A percentile compares a stretch with the other conserved stretches of the same genome.
phyloP scores from a whole-genome alignment of 2,329 filamentous ascomycete species.

The Lasiodiplodia citricola region DNA sequence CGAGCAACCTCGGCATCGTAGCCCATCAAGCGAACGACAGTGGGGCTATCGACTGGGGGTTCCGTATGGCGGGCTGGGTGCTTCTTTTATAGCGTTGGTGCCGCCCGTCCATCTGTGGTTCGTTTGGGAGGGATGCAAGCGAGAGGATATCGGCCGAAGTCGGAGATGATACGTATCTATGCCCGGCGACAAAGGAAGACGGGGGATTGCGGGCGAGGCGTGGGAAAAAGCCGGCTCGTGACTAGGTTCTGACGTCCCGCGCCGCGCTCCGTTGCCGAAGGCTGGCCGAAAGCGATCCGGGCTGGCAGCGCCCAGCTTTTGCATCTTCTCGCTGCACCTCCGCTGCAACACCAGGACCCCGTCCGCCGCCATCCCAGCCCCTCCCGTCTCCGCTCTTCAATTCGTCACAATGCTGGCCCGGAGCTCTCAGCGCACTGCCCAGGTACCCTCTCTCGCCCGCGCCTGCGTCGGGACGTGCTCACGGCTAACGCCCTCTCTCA shows the following conservation, averaged over 20 bases:
- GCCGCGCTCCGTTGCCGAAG: conserved; percentile 25
- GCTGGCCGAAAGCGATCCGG: conserved; percentile 26
- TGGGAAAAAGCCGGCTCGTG: conserved; percentile 1
- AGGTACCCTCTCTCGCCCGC: conserved; percentile 42
- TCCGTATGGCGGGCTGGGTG: too few relatives aligned
- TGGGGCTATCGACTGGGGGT: too few relatives aligned
- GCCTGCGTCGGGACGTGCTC: conserved; percentile 17
- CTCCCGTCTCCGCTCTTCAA: conserved; percentile 12
- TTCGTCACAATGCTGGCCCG: conserved; percentile 48
- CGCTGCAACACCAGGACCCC: conserved; percentile 21
- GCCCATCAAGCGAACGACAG: too few relatives aligned
- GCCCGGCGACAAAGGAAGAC: background rate
- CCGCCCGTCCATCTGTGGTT: background rate
- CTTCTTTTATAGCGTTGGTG: too few relatives aligned
- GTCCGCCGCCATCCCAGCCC: conserved; percentile 22
- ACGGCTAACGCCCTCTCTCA: conserved; percentile 35
- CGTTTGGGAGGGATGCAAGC: background rate
- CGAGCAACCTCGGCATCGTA: too few relatives aligned
- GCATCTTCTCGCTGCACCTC: conserved; percentile 20
- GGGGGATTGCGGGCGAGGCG: conserved; percentile 1
- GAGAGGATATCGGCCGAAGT: background rate
- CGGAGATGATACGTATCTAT: background rate
- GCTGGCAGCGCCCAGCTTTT: conserved; percentile 24
- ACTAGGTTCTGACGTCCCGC: conserved; percentile 8
- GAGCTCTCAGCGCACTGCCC: conserved; percentile 53